Conservation (phyloP, 352 stramenopile genomes). For the Phytophthora cryptogea region DNA sequence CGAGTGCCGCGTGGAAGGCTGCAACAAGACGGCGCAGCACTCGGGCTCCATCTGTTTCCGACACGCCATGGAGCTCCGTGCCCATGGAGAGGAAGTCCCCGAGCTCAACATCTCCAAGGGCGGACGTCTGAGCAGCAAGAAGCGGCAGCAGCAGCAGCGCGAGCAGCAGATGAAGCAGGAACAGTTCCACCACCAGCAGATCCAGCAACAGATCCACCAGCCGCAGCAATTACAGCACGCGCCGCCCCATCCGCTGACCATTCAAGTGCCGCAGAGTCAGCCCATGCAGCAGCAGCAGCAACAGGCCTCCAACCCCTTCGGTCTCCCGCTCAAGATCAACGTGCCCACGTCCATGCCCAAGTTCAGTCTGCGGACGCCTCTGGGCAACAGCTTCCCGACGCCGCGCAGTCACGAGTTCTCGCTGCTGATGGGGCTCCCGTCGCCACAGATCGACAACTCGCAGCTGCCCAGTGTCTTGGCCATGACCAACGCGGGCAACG, state of each 20-base stretch:
- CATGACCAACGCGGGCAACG: slow-evolving; percentile 58
- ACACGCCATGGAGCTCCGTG: slow-evolving; percentile 76
- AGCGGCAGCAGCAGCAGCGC: slow-evolving; percentile 68
- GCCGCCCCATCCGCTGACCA: slow-evolving; percentile 34
- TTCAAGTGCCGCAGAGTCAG: slow-evolving; percentile 38
- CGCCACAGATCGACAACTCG: slow-evolving; percentile 75
- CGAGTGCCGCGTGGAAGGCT: slow-evolving; percentile 76
- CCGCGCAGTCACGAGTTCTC: slow-evolving; percentile 72
- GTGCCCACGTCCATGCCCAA: slow-evolving; percentile 73
- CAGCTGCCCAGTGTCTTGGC: slow-evolving; percentile 71
- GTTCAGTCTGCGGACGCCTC: slow-evolving; percentile 60
- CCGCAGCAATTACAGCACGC: slow-evolving; percentile 38
- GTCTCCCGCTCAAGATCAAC: slow-evolving; percentile 74
- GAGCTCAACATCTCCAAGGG: slow-evolving; percentile 83
- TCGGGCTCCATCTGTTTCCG: slow-evolving; percentile 78
- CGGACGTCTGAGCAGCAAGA: slow-evolving; percentile 70
- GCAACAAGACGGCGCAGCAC: slow-evolving; percentile 83
- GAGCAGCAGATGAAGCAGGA: slow-evolving; percentile 78
- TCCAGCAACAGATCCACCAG: slow-evolving; percentile 65
- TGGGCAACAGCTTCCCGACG: slow-evolving; percentile 73
- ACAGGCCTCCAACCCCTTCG: slow-evolving; percentile 53
- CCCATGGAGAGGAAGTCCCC: slow-evolving; percentile 68
- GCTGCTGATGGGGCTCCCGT: slow-evolving; percentile 67
- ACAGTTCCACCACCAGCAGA: slow-evolving; percentile 77
- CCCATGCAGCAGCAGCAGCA: slow-evolving; percentile 34